phyloP scores from a whole-genome alignment of 768 basidiomycete genomes.

The Crucibulum laeve region DNA sequence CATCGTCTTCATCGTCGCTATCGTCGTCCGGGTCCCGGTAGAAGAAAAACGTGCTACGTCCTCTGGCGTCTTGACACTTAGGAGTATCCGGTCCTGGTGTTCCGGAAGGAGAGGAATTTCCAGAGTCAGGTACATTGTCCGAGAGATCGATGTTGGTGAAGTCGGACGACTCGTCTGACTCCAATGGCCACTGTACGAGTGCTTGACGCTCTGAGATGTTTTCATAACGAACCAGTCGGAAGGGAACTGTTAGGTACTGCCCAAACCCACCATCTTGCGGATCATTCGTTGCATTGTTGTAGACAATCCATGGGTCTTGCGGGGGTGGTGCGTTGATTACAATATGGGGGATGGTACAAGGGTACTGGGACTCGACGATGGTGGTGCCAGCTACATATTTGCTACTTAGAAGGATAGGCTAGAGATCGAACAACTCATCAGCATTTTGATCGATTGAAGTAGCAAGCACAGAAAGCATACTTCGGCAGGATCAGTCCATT shows the following conservation, averaged over 20 bases:
- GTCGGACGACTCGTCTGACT: not conserved
- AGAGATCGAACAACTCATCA: not conserved
- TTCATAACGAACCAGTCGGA: slow-evolving; percentile 17
- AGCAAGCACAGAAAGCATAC: slow-evolving; percentile 20
- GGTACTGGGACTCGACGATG: slow-evolving; percentile 38
- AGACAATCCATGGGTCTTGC: slow-evolving; percentile 32
- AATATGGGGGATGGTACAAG: slow-evolving; percentile 41
- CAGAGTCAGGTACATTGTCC: not conserved
- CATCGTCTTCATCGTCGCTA: no score
- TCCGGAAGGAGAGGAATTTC: not conserved
- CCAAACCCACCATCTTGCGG: slow-evolving; percentile 33
- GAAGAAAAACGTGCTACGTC: not conserved
- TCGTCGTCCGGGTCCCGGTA: not conserved
- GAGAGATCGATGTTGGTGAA: not conserved
- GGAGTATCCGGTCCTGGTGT: not conserved
- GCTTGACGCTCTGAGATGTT: slow-evolving; percentile 11
- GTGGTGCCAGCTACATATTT: slow-evolving; percentile 23
- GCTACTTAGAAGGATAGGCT: slow-evolving; percentile 27
- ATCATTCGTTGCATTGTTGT: slow-evolving; percentile 27
- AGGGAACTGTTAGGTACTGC: slow-evolving; percentile 25
- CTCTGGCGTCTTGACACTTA: not conserved
- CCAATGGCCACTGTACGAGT: not conserved
- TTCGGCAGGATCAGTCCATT: slow-evolving; percentile 51
- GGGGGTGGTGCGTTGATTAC: slow-evolving; percentile 34
- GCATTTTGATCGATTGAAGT: not conserved